Conservation (phyloP, 2,329 filamentous ascomycete genomes). For the Colletotrichum navitas region DNA sequence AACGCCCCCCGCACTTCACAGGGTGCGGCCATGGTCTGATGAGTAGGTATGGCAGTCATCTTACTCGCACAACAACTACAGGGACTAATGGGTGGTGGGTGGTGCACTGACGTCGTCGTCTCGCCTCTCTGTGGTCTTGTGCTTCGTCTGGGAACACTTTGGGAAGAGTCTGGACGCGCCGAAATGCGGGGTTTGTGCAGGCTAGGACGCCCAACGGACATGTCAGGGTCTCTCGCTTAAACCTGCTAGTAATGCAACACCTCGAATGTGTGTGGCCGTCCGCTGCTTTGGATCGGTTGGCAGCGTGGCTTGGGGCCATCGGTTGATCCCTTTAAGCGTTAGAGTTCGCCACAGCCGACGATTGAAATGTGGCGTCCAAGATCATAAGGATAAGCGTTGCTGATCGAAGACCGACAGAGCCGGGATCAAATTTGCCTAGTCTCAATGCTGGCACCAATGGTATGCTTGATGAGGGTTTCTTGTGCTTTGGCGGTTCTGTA, state of each 20-base stretch:
- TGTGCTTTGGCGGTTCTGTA: not conserved
- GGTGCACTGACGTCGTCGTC: conserved; percentile 35
- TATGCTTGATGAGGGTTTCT: not conserved
- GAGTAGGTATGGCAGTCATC: conserved; percentile 26
- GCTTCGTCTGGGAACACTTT: not conserved
- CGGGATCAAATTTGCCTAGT: not conserved
- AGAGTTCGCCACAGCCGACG: not conserved
- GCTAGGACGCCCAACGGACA: conserved; percentile 6
- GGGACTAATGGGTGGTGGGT: conserved; percentile 23
- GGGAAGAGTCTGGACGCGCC: conserved; percentile 33
- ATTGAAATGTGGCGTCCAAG: not conserved
- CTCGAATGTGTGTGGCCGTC: not conserved
- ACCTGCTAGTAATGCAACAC: conserved; percentile 18
- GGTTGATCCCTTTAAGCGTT: conserved; percentile 8
- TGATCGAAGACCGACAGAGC: conserved; percentile 2
- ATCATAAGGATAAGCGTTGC: not conserved
- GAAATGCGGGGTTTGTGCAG: conserved; percentile 38
- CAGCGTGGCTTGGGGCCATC: conserved; percentile 8
- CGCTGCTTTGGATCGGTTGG: not conserved
- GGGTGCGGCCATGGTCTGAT: conserved; percentile 26
- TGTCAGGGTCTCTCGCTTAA: conserved; percentile 31
- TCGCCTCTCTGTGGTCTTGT: conserved; percentile 13
- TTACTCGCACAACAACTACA: conserved; percentile 10
- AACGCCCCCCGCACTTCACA: conserved; percentile 36
- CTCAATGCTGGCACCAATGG: no score